Base-by-base conservation (phyloP, 192 early-diverging fungal genomes). In the Backusella psychrophila region DNA sequence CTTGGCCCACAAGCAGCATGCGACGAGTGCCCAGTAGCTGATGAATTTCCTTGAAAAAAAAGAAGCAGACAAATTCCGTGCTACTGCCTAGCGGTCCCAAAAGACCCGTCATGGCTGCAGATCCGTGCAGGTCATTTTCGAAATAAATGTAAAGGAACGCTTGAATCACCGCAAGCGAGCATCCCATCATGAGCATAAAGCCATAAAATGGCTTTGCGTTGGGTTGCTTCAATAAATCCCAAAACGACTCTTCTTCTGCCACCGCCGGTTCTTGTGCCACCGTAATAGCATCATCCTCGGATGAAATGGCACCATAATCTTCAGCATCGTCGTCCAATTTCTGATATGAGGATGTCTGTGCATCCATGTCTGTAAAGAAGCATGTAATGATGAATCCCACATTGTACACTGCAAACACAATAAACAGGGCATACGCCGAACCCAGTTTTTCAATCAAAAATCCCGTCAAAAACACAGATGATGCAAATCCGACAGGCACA, bases 101-200 rank as follows among this genome's bases (percentile, higher is more conserved):
- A 12, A 56, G 65, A 1, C 70, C 76, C 4, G 72, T 65, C 70
- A 77, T 71, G 6, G 70, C 52, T 17, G 76, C 56, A 35, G 69
- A 65, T 1, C 68, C 76, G 26, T 72, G 52, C 2, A 77, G 39
- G 34, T 77, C 76, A 15, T 77, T 77, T 39, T 59, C 69, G 17
- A 77, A 71, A 72, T 71, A 77, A 4, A 77, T 33, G 34, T 71
- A 77, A 17, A 77, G 42, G 35, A 72, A 77, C 11, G 70, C 69
- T 46, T 77, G 76, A 34, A 77, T 39, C 6, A 66, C 59, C 0
- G 76, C 69, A 26, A 77, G 34, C 1, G 46, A 71, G n/a, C 72
- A 70, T 4, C 76, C 76, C 33, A 72, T 71, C 26, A 72, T 17
- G 6, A 56, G 19, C 12, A 72, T 56, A n/a, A 77, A 71, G 2